Conservation (phyloP, 495 filamentous ascomycete genomes). For the Aspergillus mulundensis region DNA sequence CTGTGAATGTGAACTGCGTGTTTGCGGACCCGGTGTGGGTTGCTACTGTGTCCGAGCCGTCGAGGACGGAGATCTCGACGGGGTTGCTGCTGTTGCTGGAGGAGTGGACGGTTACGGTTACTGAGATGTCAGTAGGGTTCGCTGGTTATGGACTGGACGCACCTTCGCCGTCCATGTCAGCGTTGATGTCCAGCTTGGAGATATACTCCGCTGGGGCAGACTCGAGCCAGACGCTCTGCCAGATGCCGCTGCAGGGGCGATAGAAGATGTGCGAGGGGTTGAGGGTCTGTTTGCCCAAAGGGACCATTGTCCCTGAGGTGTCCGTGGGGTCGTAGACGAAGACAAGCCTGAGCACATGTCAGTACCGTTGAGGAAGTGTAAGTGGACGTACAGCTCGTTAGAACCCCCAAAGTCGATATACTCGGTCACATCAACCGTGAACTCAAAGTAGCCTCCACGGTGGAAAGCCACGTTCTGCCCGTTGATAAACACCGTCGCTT, state of each 20-base stretch:
- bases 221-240: constrained; percentile 68
- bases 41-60: constrained; percentile 37
- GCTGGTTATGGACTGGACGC: constrained; percentile 8
- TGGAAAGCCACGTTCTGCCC: constrained; percentile 50
- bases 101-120: constrained; percentile 48
- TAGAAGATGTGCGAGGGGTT: constrained; percentile 63
- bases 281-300: constrained; percentile 61
- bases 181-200: constrained; percentile 49
- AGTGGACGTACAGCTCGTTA: constrained; percentile 51
- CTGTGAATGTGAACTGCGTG: constrained; percentile 47
- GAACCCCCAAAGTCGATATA: constrained; percentile 33
- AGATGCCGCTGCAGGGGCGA: constrained; percentile 64
- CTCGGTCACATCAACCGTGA: constrained; percentile 55
- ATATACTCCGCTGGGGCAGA: constrained; percentile 53
- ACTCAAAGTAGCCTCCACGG: constrained; percentile 59
- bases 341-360: constrained; percentile 42
- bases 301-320: constrained; percentile 47
- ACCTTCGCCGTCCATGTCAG: constrained; percentile 58
- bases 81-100: constrained; percentile 22
- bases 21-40: constrained; percentile 40
- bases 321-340: constrained; percentile 66
- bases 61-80: constrained; percentile 42
- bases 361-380: background rate
- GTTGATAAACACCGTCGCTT: constrained; percentile 63
- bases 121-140: constrained; percentile 22